Evolutionary conservation across 106 monocot species (phyloP), one percentile per base, ranked within the genome.

Genomic region (Alisma plantagoaquatica): DNA sequence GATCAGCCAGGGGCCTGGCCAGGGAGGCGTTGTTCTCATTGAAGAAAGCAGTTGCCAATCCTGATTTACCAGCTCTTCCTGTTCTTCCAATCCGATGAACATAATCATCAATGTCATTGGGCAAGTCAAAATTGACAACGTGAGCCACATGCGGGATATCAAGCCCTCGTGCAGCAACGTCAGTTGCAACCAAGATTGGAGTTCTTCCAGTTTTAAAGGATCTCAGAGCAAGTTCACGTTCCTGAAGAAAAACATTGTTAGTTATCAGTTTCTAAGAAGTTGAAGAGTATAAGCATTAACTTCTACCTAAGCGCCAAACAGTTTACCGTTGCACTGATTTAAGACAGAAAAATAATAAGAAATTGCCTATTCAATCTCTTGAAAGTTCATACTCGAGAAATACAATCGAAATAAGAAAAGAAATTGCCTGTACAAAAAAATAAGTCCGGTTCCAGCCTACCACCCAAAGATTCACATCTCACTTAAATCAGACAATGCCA

Each of bases 51-150:
- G 91, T 91, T 0, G 91, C 91, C 8, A 91, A 54, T 0, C 85
- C 91, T 8, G 66, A 51, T 42, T 85, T 91, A 3, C 91, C 91
- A 10, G 91, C 91, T 58, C 91, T 67, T 9, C 91, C 91, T 0
- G 91, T 91, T 30, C 91, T 67, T 43, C 91, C 91, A 24, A 91
- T 91, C 23, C 91, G 64, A 50, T 91, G 91, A 41, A 91, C 91
- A 16, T 91, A 91, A 57, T 81, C 85, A 31, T 91, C 91, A 2
- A 91, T 91, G 52, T 91, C 85, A 28, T 79, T 91, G 8, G 91
- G 91, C 15, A 91, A 77, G 33, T 91, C 91, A 55, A 91, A 91
- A 50, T 91, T 91, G 35, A 91, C 69, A 10, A 85, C 91, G 57
- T 91, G 91, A 0, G 85, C 65, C 33, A 91, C 91, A 46, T 81